These are phyloP conservation scores for Ophiostoma sp. DNA, from an alignment of 2,329 filamentous ascomycete species.

Conservation along the genomic window DNA sequence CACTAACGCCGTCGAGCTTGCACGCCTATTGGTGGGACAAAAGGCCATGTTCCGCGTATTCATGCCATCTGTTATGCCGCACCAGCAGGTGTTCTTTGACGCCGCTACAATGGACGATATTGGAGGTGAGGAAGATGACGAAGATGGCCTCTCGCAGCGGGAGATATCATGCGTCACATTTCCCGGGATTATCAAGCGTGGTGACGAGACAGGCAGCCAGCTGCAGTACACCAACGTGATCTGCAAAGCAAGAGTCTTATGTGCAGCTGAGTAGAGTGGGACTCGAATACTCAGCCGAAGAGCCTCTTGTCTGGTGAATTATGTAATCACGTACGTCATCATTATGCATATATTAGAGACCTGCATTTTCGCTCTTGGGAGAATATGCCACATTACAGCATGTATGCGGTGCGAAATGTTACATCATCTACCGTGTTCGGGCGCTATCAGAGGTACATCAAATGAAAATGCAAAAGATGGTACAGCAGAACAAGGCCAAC, in stretches of 20 bases:
- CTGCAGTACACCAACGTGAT: constrained; percentile 59
- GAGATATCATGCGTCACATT: constrained; percentile 59
- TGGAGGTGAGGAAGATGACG: constrained; percentile 43
- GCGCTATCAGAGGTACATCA: too few species aligned
- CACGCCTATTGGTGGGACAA: constrained; percentile 52
- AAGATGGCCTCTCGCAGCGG: constrained; percentile 40
- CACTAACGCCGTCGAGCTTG: constrained; percentile 49
- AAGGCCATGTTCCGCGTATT: constrained; percentile 52
- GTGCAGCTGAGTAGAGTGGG: constrained; percentile 41
- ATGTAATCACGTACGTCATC: too few species aligned
- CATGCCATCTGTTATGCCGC: constrained; percentile 50
- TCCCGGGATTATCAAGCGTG: constrained; percentile 58
- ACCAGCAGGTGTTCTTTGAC: constrained; percentile 54
- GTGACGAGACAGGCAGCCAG: constrained; percentile 59
- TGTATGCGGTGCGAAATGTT: too few species aligned
- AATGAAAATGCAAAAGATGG: too few species aligned
- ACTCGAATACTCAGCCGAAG: background rate
- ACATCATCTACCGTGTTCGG: too few species aligned
- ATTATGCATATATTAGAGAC: too few species aligned
- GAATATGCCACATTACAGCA: too few species aligned
- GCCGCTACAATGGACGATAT: constrained; percentile 59
- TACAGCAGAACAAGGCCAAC: too few species aligned
- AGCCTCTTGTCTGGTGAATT: too few species aligned
- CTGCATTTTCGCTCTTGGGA: too few species aligned
- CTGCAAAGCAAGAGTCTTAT: constrained; percentile 60